These are phyloP conservation scores for Colletotrichum sp. DNA, from an alignment of 2,329 filamentous ascomycete species.

Conservation along the genomic window DNA sequence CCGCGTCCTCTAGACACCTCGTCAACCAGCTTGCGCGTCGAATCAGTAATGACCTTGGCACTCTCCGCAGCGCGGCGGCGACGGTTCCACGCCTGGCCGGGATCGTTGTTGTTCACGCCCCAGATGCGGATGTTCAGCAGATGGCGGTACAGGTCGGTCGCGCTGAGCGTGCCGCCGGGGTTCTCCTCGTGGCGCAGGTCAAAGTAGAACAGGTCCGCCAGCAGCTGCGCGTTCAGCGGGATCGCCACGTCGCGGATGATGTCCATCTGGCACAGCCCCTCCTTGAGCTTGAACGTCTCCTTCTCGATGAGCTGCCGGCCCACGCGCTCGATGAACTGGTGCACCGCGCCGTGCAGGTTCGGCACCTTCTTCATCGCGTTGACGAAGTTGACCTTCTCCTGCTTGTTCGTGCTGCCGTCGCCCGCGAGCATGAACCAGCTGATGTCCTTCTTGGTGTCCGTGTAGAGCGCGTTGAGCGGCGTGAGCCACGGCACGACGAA, in stretches of 20 bases:
- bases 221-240: conserved; percentile 59
- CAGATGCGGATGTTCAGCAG: conserved; percentile 49
- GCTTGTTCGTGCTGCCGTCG: conserved; percentile 30
- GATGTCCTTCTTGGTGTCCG: conserved; percentile 37
- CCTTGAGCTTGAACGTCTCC: conserved; percentile 38
- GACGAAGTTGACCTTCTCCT: conserved; percentile 32
- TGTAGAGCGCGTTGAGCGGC: conserved; percentile 31
- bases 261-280: conserved; percentile 44
- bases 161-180: conserved; percentile 50
- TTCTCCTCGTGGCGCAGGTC: conserved; percentile 61
- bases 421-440: conserved; percentile 45
- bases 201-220: conserved; percentile 62
- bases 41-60: conserved; percentile 38
- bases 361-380: conserved; percentile 39
- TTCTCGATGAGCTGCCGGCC: conserved; percentile 44
- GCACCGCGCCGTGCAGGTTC: conserved; percentile 32
- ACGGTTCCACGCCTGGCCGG: conserved; percentile 50
- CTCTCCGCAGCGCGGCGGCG: conserved; percentile 46
- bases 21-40: conserved; percentile 43
- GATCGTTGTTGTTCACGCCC: conserved; percentile 53
- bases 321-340: conserved; percentile 35
- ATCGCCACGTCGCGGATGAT: conserved; percentile 61
- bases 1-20: conserved; percentile 37
- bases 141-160: conserved; percentile 45
- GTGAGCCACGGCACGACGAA: conserved; percentile 39